Base-by-base conservation (phyloP, 345 rosid species). In the Theobroma cacao region DNA sequence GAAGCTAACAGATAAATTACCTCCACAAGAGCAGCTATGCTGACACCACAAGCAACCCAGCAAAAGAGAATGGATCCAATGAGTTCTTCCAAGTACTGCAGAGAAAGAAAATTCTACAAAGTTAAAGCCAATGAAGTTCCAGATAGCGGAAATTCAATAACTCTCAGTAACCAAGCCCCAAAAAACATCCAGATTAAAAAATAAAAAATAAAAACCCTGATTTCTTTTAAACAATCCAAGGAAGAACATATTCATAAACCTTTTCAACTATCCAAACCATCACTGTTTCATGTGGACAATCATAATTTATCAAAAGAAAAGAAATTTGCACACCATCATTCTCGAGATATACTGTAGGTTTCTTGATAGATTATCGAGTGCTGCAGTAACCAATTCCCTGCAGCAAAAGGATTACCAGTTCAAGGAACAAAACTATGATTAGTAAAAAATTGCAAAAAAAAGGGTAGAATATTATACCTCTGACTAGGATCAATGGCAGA, bases 31-130 rank as follows among this genome's bases (percentile, higher is more conserved):
- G 97, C 93, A 88, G 81, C 88, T 79, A 95, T 86, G 83, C 92
- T 95, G 78, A 95, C 94, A 82, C 91, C 92, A 80, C 96, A 92
- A 34, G 88, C 87, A 85, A 91, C 90, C 99, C 99, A 95, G 85
- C 76, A 86, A 81, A 91, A 95, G 56, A 95, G 88, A 84, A 95
- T 90, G 12, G 97, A 83, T 40, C 96, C 97, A 77, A 88, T 75
- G 75, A 93, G 88, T 85, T 95, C 92, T 86, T 93, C 97, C 83
- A 95, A 82, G 85, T 95, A 95, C 99, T 95, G 92, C 76, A 86
- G 61, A 66, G 76, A 33, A 28, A 41, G 36, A 34, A 13, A 76
- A 18, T 30, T 50, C 24, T 33, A 61, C 18, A 60, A 75, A 8
- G 55, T 26, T 62, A 67, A 79, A 77, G 64, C 24, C 59, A 82